These are phyloP conservation scores for Candida railenensis DNA, from an alignment of 805 yeast species.

Conservation along the genomic window DNA sequence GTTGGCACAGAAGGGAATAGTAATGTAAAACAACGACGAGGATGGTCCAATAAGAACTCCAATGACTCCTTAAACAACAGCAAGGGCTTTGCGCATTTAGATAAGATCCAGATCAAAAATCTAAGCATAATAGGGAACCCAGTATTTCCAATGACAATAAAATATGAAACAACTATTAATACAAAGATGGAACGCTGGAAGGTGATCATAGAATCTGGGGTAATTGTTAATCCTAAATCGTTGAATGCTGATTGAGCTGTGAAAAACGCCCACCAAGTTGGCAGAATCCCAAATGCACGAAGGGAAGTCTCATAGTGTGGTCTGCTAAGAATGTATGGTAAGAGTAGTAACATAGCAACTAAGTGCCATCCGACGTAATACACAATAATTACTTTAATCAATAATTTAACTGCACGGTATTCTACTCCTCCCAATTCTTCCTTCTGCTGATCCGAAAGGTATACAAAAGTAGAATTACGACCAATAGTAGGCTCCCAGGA, in stretches of 20 bases:
- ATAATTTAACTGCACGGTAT: constrained; percentile 79
- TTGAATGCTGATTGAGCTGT: constrained; percentile 77
- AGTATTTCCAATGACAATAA: constrained; percentile 89
- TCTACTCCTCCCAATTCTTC: constrained; percentile 98
- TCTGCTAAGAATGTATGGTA: constrained; percentile 58
- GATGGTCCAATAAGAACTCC: constrained; percentile 88
- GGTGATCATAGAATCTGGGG: constrained; percentile 74
- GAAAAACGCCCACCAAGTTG: constrained; percentile 94
- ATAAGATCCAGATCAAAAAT: constrained; percentile 76
- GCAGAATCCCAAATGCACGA: constrained; percentile 57
- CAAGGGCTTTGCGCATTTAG: constrained; percentile 63
- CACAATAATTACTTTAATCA: constrained; percentile 59
- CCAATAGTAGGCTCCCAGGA: constrained; percentile 93
- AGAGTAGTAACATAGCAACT: constrained; percentile 48
- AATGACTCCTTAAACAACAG: constrained; percentile 71
- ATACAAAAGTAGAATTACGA: constrained; percentile 87
- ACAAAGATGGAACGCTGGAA: constrained; percentile 67
- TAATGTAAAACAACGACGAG: constrained; percentile 93
- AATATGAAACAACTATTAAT: constrained; percentile 59
- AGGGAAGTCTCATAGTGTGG: constrained; percentile 44
- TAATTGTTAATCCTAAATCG: constrained; percentile 81
- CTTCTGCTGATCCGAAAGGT: constrained; percentile 76
- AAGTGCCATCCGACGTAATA: constrained; percentile 81
- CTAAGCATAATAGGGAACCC: constrained; percentile 88
- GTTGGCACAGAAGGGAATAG: constrained; percentile 91